phyloP scores from a whole-genome alignment of 1,139 yeast genomes.

The Scheffersomyces segobiensis region DNA sequence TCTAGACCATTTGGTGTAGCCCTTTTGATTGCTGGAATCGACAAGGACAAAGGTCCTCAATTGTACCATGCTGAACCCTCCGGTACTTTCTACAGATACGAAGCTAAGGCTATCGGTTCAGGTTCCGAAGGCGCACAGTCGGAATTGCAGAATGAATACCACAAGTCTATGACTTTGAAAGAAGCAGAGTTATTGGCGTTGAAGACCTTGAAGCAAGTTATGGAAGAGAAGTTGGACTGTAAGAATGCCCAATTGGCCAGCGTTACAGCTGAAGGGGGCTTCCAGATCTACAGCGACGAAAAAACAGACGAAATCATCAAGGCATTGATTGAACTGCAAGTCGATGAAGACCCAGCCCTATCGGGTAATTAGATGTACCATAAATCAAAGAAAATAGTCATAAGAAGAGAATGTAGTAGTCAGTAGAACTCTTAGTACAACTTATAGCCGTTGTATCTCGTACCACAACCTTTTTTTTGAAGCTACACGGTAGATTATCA shows the following conservation, averaged over 20 bases:
- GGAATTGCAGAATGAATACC: constrained; percentile 95
- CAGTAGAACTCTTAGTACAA: background rate
- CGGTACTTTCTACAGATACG: constrained; percentile 96
- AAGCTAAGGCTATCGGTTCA: constrained; percentile 98
- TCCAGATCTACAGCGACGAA: constrained; percentile 80
- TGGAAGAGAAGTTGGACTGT: constrained; percentile 98
- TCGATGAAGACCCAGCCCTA: constrained; percentile 27
- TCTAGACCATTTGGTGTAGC: constrained; percentile 99
- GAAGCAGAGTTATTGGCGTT: constrained; percentile 92
- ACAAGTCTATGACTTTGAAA: constrained; percentile 85
- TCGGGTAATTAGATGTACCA: background rate
- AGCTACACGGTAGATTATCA: background rate
- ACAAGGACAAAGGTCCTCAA: constrained; percentile 92
- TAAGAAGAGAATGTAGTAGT: background rate
- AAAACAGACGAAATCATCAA: constrained; percentile 82
- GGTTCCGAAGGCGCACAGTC: constrained; percentile 99
- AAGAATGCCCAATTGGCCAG: constrained; percentile 94
- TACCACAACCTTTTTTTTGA: background rate
- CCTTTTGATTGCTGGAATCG: constrained; percentile 90
- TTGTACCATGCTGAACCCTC: constrained; percentile 98
- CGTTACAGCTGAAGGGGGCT: constrained; percentile 85
- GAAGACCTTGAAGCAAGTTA: constrained; percentile 92
- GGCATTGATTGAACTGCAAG: constrained; percentile 69
- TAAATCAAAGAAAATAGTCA: background rate
- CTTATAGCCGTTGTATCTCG: background rate